Conservation (phyloP, 2,329 filamentous ascomycete species). For the Neopestalotiopsis sp. region DNA sequence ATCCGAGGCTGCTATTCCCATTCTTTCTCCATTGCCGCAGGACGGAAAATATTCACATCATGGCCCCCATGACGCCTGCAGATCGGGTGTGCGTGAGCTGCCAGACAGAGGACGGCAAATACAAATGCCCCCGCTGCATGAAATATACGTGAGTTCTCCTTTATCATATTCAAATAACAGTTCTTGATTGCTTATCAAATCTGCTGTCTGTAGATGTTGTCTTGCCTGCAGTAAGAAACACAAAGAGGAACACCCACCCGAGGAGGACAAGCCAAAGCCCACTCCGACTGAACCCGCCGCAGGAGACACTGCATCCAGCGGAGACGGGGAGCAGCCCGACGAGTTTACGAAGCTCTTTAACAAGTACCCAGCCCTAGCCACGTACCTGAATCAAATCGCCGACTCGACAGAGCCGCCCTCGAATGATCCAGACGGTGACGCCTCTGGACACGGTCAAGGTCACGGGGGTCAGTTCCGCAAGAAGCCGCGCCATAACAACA, state of each 20-base stretch:
- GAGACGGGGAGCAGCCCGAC: conserved; percentile 1
- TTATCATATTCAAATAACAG: not conserved
- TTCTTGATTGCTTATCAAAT: conserved; percentile 9
- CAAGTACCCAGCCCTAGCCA: conserved; percentile 34
- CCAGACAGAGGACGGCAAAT: conserved; percentile 55
- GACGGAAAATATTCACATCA: conserved; percentile 18
- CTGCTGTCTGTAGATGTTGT: conserved; percentile 54
- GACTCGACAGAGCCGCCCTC: conserved; percentile 35
- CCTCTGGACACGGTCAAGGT: conserved; percentile 9
- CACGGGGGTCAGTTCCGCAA: conserved; percentile 29
- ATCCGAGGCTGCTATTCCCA: not conserved
- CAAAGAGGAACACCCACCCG: conserved; percentile 48
- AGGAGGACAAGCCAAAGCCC: not conserved
- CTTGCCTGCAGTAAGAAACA: conserved; percentile 59
- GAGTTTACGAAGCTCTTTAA: conserved; percentile 26
- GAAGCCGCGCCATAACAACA: conserved; percentile 32
- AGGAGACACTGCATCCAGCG: not conserved
- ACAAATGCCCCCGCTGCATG: conserved; percentile 66
- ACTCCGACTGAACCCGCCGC: not conserved
- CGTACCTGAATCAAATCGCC: conserved; percentile 33
- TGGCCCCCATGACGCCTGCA: conserved; percentile 29
- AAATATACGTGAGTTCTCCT: conserved; percentile 58
- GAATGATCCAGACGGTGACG: not conserved
- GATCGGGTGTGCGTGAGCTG: conserved; percentile 59
- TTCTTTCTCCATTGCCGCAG: not conserved